Base-by-base conservation (phyloP, 2,329 filamentous ascomycete genomes). In the Ilyonectria sp. region DNA sequence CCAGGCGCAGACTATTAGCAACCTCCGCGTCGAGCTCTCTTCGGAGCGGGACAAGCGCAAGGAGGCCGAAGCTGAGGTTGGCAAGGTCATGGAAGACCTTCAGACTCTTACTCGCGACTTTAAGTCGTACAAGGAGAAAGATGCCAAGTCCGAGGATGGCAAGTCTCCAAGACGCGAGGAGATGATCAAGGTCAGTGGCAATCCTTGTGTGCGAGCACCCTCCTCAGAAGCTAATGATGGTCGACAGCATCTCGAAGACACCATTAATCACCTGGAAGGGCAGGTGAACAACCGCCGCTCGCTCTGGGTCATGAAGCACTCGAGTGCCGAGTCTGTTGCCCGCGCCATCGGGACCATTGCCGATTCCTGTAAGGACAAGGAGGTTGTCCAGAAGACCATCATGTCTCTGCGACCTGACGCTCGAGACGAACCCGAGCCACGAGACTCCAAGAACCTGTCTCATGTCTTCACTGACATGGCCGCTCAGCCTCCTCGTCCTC, bases 211-310 rank as follows among this genome's bases (percentile, higher is more conserved):
- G 10, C 5, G 23, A 21, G 9, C 10, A n/a, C 6, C 17, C 13
- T 4, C 31, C 31, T 11, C 11, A 21, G 9, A 47, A 10, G 2
- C 68, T 69, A 21, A 71, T 26, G 29, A 21, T 29, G 0, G 19
- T 13, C 31, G 19, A 21, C 11, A 81, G 79, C 71, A 73, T 13
- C 74, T 82, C n/a, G 77, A 80, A 33, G 72, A 74, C 9, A 78
- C 74, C 1, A 78, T 80, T 64, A 72, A 76, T 50, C 74, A 80
- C 31, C 73, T 82, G 6, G 78, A 82, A 67, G 78, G 78, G 29
- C 79, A 82, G 60, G 74, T 80, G 67, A 81, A 79, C 65, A 77
- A 77, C 49, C 75, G 79, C 5, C 79, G 76, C 53, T 76, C 78
- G 6, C 75, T 81, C 53, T 81, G 79, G 80, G 68, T 79, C 65